phyloP scores from a whole-genome alignment of 192 early-diverging fungal species.

The Coemansia sp. region DNA sequence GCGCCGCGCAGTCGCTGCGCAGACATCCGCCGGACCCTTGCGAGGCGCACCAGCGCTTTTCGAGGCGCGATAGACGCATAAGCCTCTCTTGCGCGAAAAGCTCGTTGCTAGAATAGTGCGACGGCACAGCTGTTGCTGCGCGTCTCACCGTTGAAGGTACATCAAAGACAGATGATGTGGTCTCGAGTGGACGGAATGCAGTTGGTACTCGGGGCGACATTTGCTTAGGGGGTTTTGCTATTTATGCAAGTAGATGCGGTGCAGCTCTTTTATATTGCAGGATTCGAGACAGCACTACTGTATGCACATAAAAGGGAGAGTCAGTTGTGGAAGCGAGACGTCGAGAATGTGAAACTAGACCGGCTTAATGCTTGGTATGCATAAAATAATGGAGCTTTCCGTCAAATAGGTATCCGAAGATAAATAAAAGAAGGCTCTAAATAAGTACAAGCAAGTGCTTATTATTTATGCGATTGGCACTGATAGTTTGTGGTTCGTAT shows the following conservation, averaged over 20 bases:
- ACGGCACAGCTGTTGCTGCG: constrained; percentile 37
- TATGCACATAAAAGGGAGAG: constrained; percentile 15
- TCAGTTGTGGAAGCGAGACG: not conserved
- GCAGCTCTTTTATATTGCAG: not conserved
- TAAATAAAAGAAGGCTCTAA: not conserved
- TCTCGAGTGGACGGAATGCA: constrained; percentile 54
- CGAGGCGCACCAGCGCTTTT: constrained; percentile 49
- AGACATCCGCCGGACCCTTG: constrained; percentile 10
- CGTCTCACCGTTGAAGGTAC: constrained; percentile 24
- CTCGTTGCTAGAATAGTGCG: constrained; percentile 19
- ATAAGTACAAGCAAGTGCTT: not conserved
- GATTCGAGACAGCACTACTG: not conserved
- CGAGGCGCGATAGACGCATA: constrained; percentile 36
- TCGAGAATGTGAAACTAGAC: not conserved
- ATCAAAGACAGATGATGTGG: constrained; percentile 18
- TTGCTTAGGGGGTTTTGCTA: not conserved
- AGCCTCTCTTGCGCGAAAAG: constrained; percentile 32
- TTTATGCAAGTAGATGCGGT: constrained; percentile 5
- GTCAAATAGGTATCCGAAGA: constrained; percentile 5
- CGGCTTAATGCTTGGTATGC: constrained; percentile 5
- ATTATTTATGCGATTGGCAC: not conserved
- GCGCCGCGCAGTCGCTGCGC: constrained; percentile 36
- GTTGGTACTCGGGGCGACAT: constrained; percentile 50
- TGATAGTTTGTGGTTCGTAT: not conserved
- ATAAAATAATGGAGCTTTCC: no score